Evolutionary conservation across 2,329 filamentous ascomycete genomes (phyloP), one percentile per base, ranked within the genome.

Genomic region (Cercospora zeina): DNA sequence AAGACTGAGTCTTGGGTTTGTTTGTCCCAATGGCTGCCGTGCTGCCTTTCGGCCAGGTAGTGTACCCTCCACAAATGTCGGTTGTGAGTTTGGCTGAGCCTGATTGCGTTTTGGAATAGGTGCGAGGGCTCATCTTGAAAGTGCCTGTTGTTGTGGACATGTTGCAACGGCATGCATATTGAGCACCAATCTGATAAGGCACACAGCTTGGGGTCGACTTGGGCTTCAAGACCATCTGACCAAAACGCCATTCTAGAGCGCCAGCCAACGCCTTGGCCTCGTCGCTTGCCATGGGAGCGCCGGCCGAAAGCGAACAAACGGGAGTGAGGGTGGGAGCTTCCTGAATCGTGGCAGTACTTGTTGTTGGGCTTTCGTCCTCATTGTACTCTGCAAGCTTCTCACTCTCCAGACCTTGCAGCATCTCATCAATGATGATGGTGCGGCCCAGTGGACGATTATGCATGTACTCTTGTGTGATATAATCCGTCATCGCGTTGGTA

Each of bases 381-480:
- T 39, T 45, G 54, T 57, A 47, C 21, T 54, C 54, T 45, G 24
- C 39, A 36, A 57, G 34, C 54, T 45, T 57, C 16, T 57, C 39
- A 42, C 54, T 45, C 27, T 57, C 54, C 4, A 57, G 39, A 47
- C 36, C 54, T 19, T 57, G 54, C 9, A 42, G 39, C 36, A 42
- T 42, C 54, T 57, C 54, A 33, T 57, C 30, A 27, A 57, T 57
- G 21, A 30, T 13, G 9, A 57, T 42, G 54, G 50, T 54, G 10
- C 33, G n/a, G 33, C 33, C 33, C 27, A 54, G 50, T 21, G 27
- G 50, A 16, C 33, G 50, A 14, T 34, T 34, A 8, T 54, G 30
- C 6, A n/a, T 34, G 30, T 54, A 34, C 30, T 54, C 27, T 34
- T 54, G 50, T 30, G 50, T 30, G 19, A 54, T 31, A 10, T 33